These are phyloP conservation scores for Cutaneotrichosporon curvatum DNA, from an alignment of 1,284 basidiomycete genomes.

Conservation along the genomic window DNA sequence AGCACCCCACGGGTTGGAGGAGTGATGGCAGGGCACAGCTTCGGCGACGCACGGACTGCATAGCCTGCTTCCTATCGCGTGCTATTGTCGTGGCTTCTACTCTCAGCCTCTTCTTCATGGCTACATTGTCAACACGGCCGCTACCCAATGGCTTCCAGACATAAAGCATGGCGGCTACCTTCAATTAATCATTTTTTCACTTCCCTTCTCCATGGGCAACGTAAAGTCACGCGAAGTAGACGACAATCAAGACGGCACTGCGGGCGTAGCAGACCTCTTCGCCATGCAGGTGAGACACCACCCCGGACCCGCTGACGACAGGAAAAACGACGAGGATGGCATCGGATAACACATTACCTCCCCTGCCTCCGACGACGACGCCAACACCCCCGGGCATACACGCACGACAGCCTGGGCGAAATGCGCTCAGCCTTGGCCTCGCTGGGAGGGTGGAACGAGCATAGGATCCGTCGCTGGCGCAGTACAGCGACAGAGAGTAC, in stretches of 20 bases:
- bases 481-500: too few relatives aligned
- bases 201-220: too few relatives aligned
- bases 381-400: neutral
- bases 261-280: neutral
- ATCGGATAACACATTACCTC: neutral
- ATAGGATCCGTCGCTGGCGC: too few relatives aligned
- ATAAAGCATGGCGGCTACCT: too few relatives aligned
- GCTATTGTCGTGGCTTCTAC: neutral
- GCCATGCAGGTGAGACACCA: neutral
- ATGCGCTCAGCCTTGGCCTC: slow-evolving; percentile 19
- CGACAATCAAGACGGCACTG: too few relatives aligned
- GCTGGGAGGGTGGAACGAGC: slow-evolving; percentile 26
- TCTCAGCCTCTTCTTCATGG: too few relatives aligned
- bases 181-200: too few relatives aligned
- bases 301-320: neutral
- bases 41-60: neutral
- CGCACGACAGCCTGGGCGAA: slow-evolving; percentile 20
- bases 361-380: neutral
- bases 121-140: too few relatives aligned
- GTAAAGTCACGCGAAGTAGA: too few relatives aligned
- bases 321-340: neutral
- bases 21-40: neutral
- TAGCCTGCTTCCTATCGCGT: neutral
- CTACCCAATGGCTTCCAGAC: too few relatives aligned
- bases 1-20: neutral